Evolutionary conservation across 805 yeast species (phyloP), one percentile per base, ranked within the genome.

Genomic region (Wickerhamomyces chambardii): DNA sequence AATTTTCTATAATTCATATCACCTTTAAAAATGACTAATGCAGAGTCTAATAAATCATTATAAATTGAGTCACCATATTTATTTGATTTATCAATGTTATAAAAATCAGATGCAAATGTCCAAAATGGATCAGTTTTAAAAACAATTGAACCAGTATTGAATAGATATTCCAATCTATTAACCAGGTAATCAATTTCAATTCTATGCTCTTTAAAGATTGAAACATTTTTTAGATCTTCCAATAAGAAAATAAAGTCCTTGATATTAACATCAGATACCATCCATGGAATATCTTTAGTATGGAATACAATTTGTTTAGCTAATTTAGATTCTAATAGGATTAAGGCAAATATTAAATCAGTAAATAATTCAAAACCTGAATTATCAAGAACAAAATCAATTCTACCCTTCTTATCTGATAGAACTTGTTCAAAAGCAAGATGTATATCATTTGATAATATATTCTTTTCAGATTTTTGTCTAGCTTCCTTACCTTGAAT

Each of bases 291-390:
- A 34, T 77, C 75, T 58, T 92, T 92, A 44, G 95, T 86, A 58
- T 92, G 98, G 42, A 89, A 66, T 15, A 76, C 79, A 40, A 90
- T 74, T 37, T 71, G 63, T 17, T 64, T 61, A 14, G 75, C 78
- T 17, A 89, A 55, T n/a, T 73, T 71, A 14, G 84, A 59, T 47
- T 89, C 95, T 17, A 92, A 59, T 41, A 84, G 49, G 54, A 82
- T 80, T 32, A 82, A 57, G 3, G 79, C 64, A 30, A 83, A 61
- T 39, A 79, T 63, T 46, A 85, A 58, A 52, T 87, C 96, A n/a
- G 95, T 83, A 55, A 78, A 92, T 31, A 92, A 71, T 61, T 92
- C 99, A 53, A 92, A 92, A 0, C 98, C 99, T 11, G 96, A 78
- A 58, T 90, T 90, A 60, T 89, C 97, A 42, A 90, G 68, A 11